Evolutionary conservation across 164 flowering plant genomes (phyloP), one percentile per base, ranked within the genome.

Genomic region (Aristolochia californica): DNA sequence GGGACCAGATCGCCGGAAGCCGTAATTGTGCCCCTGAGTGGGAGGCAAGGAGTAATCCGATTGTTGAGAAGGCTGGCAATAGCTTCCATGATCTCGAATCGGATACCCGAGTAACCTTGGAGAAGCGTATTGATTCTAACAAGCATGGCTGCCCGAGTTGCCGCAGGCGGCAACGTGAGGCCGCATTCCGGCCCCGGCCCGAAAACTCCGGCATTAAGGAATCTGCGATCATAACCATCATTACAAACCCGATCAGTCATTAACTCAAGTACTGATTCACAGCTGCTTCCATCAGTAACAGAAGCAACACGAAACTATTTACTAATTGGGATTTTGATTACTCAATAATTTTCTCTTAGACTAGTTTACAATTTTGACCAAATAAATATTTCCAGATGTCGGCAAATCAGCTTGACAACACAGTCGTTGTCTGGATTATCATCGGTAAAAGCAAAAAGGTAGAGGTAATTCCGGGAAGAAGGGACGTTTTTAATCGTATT

Each of bases 1-100:
- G 85, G 89, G 57, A 83, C 82, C 0, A 83, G 69, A 48, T 83
- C 86, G 5, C 86, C 89, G 0, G 86, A 81, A 26, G 89, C 80
- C 0, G 82, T 77, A 65, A 83, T 80, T 24, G 88, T 66, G 17
- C 86, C 89, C 15, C 86, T 62, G 17, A 81, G 70, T 1, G 89
- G 89, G 26, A 83, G 55, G 59, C 77, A 71, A 15, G 89, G 89
- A n/a, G 82, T 79, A 22, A 83, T 65, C 67, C 73, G 74, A 57
- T 70, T 57, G 57, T 83, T 83, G 26, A 83, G 74, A 14, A 83
- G 60, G 63, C 71, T 68, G 0, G 82, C 52, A 16, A 80, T 77
- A 60, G 88, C 79, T 63, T 83, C 85, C 44, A 83, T 17, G 26
- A 83, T 76, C 59, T 83, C 89, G 55, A 77, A 83, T 3, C 89